phyloP scores from a whole-genome alignment of 768 basidiomycete genomes.

The Psilocybe subaeruginosa region DNA sequence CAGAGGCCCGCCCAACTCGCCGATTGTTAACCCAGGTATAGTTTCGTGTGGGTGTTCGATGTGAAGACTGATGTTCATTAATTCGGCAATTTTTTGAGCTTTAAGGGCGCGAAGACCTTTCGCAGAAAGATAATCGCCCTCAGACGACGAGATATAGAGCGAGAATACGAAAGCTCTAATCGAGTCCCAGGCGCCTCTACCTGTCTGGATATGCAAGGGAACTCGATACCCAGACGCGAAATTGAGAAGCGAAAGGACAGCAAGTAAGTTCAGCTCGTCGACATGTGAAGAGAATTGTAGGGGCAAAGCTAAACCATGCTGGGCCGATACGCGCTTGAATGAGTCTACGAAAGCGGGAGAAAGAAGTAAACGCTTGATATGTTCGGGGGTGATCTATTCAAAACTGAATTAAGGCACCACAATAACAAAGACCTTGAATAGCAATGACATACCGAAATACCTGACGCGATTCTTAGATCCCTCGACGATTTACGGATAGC shows the following conservation, averaged over 20 bases:
- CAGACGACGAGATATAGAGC: conserved; percentile 66
- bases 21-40: conserved; percentile 71
- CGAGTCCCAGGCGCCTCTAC: conserved; percentile 84
- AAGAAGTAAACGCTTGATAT: conserved; percentile 62
- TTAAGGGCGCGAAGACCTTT: conserved; percentile 61
- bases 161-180: conserved; percentile 76
- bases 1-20: conserved; percentile 75
- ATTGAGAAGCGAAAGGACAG: conserved; percentile 77
- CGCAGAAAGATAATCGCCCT: conserved; percentile 65
- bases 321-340: conserved; percentile 59
- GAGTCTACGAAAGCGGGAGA: conserved; percentile 67
- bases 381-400: conserved; percentile 55
- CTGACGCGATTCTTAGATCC: conserved; percentile 45
- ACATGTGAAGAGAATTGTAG: conserved; percentile 74
- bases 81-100: conserved; percentile 64
- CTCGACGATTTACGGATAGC: conserved; percentile 58
- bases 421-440: not conserved
- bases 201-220: conserved; percentile 70
- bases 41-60: conserved; percentile 70
- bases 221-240: conserved; percentile 83
- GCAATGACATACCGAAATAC: conserved; percentile 52
- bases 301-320: conserved; percentile 77
- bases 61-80: conserved; percentile 73
- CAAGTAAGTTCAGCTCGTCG: conserved; percentile 83
- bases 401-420: not conserved